These are phyloP conservation scores for Metschnikowia koreensis DNA, from an alignment of 805 yeast genomes.

Conservation along the genomic window DNA sequence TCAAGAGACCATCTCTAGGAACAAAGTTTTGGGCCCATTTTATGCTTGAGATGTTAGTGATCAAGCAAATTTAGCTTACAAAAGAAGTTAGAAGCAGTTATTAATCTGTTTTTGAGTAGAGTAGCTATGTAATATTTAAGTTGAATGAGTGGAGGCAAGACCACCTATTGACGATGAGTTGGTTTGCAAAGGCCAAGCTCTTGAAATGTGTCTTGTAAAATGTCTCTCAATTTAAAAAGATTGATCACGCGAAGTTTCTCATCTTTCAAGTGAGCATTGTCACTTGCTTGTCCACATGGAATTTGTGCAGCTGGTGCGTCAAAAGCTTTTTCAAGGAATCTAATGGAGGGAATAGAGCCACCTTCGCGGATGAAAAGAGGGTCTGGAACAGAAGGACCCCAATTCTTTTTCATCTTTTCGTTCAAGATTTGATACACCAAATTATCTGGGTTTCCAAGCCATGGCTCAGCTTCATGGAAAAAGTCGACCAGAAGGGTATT, in stretches of 20 bases:
- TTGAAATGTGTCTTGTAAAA: constrained; percentile 53
- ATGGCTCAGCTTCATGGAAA: constrained; percentile 88
- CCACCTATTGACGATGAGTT: not conserved
- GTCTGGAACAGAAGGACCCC: constrained; percentile 57
- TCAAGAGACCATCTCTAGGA: not conserved
- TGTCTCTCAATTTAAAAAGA: constrained; percentile 67
- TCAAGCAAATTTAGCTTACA: too few relatives aligned
- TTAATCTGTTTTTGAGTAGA: not conserved
- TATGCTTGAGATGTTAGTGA: too few relatives aligned
- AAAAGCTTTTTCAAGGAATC: constrained; percentile 79
- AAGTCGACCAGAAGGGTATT: constrained; percentile 63
- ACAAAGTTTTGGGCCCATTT: too few relatives aligned
- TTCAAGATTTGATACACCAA: constrained; percentile 67
- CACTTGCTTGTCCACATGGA: constrained; percentile 95
- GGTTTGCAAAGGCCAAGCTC: constrained; percentile 27
- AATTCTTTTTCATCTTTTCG: constrained; percentile 60
- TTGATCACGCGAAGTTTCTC: constrained; percentile 81
- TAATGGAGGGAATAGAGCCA: constrained; percentile 89
- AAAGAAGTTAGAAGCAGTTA: not conserved
- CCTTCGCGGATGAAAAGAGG: constrained; percentile 93
- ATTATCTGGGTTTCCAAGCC: constrained; percentile 87
- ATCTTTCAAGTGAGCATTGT: constrained; percentile 88
- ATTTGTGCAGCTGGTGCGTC: constrained; percentile 90
- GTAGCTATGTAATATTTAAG: not conserved
- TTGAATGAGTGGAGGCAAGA: not conserved